Percentiles rank a stretch among this genome's conserved stretches.
These are phyloP conservation scores for Pseudogymnoascus sp. DNA, from an alignment of 2,329 filamentous ascomycete genomes.

Conservation along the genomic window DNA sequence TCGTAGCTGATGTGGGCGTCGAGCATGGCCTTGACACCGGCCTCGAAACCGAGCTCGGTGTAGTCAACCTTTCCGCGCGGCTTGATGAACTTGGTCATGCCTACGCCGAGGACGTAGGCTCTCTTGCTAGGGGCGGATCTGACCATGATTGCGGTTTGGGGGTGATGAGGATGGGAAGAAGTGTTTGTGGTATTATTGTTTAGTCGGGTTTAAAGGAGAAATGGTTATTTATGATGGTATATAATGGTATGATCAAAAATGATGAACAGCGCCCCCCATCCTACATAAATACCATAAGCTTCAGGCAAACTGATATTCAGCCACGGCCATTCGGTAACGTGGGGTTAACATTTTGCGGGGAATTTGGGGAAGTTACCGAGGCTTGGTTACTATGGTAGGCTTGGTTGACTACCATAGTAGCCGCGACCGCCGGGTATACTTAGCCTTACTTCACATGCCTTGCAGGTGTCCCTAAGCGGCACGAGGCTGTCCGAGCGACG, in stretches of 20 bases:
- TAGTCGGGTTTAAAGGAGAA: not conserved
- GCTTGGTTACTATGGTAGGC: not conserved
- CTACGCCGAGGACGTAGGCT: constrained; percentile 88
- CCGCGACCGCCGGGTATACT: not conserved
- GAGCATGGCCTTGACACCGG: constrained; percentile 76
- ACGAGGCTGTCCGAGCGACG: not conserved
- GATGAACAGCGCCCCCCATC: not conserved
- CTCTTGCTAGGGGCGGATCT: not conserved
- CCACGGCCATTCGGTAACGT: constrained; percentile 1
- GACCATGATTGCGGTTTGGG: constrained; percentile 4
- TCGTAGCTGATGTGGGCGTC: constrained; percentile 92
- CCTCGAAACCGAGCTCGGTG: constrained; percentile 88
- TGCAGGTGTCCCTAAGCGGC: not conserved
- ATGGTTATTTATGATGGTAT: not conserved
- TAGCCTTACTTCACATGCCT: not conserved
- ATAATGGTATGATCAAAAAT: not conserved
- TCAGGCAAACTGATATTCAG: not conserved
- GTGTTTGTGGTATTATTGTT: not conserved
- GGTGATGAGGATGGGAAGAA: not conserved
- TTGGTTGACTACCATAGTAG: not conserved
- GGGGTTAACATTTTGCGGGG: not conserved
- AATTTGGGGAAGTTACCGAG: constrained; percentile 1
- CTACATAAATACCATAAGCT: not conserved
- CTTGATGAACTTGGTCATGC: constrained; percentile 99
- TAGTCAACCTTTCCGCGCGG: constrained; percentile 90